phyloP scores from a whole-genome alignment of 2,329 filamentous ascomycete genomes.

The Cordyceps cicadae region DNA sequence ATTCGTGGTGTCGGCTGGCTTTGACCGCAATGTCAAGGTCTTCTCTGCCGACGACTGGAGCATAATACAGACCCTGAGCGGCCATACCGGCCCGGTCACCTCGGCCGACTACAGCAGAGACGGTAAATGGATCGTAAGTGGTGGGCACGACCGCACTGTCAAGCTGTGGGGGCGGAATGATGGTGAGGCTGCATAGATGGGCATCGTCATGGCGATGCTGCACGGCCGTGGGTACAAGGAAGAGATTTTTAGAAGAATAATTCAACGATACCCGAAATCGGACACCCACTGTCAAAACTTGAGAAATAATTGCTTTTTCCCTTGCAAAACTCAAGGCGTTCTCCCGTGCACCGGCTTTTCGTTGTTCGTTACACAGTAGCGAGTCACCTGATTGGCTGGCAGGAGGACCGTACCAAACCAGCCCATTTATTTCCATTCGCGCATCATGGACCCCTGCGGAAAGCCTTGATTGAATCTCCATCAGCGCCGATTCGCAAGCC shows the following conservation, averaged over 20 bases:
- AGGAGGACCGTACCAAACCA: not conserved
- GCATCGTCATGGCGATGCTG: not conserved
- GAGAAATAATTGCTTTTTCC: not conserved
- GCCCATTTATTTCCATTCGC: not conserved
- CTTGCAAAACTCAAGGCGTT: not conserved
- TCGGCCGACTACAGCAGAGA: conserved; percentile 83
- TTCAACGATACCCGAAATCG: not conserved
- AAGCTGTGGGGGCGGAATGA: conserved; percentile 94
- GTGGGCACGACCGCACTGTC: conserved; percentile 87
- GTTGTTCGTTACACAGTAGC: not conserved
- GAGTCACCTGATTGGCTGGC: conserved; percentile 12
- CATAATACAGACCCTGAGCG: conserved; percentile 75
- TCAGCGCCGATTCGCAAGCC: not conserved
- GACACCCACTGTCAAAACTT: too few species aligned
- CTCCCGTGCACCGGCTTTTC: not conserved
- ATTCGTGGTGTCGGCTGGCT: conserved; percentile 84
- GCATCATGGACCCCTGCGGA: conserved; percentile 9
- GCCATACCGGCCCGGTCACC: conserved; percentile 85
- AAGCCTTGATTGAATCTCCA: not conserved
- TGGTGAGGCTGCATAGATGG: conserved; percentile 40
- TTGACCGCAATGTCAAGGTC: conserved; percentile 91
- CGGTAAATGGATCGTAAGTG: conserved; percentile 86
- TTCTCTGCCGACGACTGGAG: conserved; percentile 97
- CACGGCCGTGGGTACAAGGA: not conserved
- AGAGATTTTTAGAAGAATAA: not conserved